Evolutionary conservation across 2,329 filamentous ascomycete species (phyloP), one percentile per base, ranked within the genome.

Genomic region (Cercospora brassicicola): DNA sequence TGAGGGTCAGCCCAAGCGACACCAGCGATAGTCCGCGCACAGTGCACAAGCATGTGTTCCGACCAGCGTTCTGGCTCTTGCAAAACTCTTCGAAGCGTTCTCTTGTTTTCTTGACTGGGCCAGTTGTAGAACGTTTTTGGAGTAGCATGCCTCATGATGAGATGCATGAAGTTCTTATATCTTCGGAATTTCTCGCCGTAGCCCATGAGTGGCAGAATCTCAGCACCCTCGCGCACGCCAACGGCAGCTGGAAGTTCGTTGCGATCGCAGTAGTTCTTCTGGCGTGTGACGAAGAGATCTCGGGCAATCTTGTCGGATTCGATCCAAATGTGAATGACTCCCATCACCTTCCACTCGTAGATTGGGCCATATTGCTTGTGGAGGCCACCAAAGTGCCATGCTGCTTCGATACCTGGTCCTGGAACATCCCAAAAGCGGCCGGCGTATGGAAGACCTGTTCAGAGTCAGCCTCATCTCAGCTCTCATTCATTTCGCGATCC

Each of bases 151-250:
- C 74, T 71, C 75, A 77, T 78, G 67, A 78, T 77, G 59, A 72
- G 61, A 69, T 78, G 76, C 70, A 78, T 78, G 72, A 78, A 78
- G 73, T 78, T 78, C 73, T 76, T 76, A 67, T 76, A 73, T 66
- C 75, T 70, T 36, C 69, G 59, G 68, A 73, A 75, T 23, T 74
- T 69, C 55, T 78, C 76, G 66, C 76, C 73, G 59, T 74, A 76
- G 18, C 75, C 76, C 73, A 76, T 76, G 18, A 78, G 71, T 2
- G 76, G 76, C 11, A 78, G 73, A 45, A 78, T 73, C 69, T 78
- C 76, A 10, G 71, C 73, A 39, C 75, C 76, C 59, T 76, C 75
- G 9, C 70, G 68, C 31, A 78, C 73, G 45, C 76, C 76, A 28
- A 77, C 65, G 9, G 75, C 75, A 28, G 75, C 76, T 10, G 76